Percentiles rank a stretch among this genome's conserved stretches.
Evolutionary conservation across 306 rosid species (phyloP).

Genomic region (Malus sieversii): DNA sequence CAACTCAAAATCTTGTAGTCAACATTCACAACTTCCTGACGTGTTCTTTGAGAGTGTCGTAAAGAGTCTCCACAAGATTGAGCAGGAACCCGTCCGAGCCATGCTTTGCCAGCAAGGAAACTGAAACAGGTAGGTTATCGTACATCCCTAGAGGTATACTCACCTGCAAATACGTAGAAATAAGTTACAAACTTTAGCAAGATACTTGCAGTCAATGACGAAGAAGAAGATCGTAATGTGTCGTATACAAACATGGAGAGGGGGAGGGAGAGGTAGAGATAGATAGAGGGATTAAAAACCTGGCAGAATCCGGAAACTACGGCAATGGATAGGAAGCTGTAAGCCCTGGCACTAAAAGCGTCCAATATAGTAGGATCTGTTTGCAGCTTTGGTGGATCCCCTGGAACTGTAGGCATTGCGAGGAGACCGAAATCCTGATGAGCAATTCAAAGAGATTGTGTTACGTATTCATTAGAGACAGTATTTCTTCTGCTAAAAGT

Average conservation of each 20-base stretch:
- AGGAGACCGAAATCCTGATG: constrained; percentile 75
- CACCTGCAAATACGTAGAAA: constrained; percentile 42
- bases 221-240: not conserved
- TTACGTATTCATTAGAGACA: not conserved
- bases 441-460: not conserved
- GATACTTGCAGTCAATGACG: not conserved
- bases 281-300: constrained; percentile 27
- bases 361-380: constrained; percentile 40
- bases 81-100: constrained; percentile 79
- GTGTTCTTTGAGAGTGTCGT: constrained; percentile 36
- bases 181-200: not conserved
- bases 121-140: constrained; percentile 56
- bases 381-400: constrained; percentile 70
- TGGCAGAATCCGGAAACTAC: constrained; percentile 92
- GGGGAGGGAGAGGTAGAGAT: not conserved
- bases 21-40: not conserved
- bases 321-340: constrained; percentile 71
- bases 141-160: constrained; percentile 68
- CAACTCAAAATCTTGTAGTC: not conserved
- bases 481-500: not conserved
- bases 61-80: constrained; percentile 54
- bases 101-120: constrained; percentile 68
- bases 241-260: not conserved
- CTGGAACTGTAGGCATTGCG: constrained; percentile 75
- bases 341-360: constrained; percentile 54